A percentile compares a stretch with the other conserved stretches of the same genome.
Evolutionary conservation across 176 grass and related monocot genomes (phyloP).

Genomic region (Rhynchospora pubera): DNA sequence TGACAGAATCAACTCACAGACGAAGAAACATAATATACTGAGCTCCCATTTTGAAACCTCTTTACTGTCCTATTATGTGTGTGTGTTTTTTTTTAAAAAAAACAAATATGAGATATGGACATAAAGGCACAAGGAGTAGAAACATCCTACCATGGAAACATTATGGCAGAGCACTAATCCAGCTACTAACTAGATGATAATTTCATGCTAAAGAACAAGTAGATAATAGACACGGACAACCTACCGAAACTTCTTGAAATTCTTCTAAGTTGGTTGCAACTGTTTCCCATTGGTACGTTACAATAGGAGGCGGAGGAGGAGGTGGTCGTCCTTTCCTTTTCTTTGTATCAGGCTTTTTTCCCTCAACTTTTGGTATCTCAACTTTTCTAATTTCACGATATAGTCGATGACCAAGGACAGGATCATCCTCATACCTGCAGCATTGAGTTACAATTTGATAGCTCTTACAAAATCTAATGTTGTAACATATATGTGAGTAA

Average conservation of each 20-base stretch:
- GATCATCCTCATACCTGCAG: slow-evolving; percentile 86
- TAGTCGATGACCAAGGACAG: slow-evolving; percentile 69
- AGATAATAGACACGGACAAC: slow-evolving; percentile 32
- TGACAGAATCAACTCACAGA: neutral
- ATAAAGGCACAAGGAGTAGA: neutral
- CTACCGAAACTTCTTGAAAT: slow-evolving; percentile 71
- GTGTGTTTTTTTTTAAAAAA: neutral
- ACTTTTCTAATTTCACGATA: slow-evolving; percentile 90
- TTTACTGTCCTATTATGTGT: neutral
- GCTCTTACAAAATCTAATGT: neutral
- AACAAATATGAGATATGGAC: neutral
- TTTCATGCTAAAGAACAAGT: neutral
- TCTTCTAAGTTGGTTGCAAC: slow-evolving; percentile 84
- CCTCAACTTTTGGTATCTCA: slow-evolving; percentile 36
- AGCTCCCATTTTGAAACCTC: neutral
- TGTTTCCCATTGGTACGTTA: slow-evolving; percentile 75
- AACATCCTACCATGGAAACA: neutral
- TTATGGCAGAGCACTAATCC: neutral
- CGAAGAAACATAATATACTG: neutral
- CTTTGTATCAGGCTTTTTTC: slow-evolving; percentile 49
- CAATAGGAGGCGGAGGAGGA: slow-evolving; percentile 30
- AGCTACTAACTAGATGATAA: neutral
- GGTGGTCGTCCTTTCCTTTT: slow-evolving; percentile 18
- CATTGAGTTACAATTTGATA: neutral
- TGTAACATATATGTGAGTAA: neutral